Evolutionary conservation across 345 rosid species (phyloP), one percentile per base, ranked within the genome.

Genomic region (Turritis glabra): DNA sequence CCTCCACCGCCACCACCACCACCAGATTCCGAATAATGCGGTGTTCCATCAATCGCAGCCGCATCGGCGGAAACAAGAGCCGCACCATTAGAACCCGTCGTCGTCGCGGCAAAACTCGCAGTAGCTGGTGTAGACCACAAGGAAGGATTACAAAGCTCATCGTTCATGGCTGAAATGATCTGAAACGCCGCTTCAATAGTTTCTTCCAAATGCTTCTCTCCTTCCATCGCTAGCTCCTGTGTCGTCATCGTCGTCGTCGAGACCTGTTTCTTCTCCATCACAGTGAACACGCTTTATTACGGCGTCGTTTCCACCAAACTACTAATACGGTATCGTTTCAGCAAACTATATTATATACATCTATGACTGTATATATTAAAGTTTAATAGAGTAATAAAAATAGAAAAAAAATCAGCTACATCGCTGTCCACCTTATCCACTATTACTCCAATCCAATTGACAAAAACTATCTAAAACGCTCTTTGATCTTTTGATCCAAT

Each of bases 121-220:
- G 80, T 30, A 50, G 87, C 40, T 43, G 85, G 61, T 29, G 90
- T 82, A 54, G 95, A 83, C 99, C 99, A 95, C 29, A 92, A 75
- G 52, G 88, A 58, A 1, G 96, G 91, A 64, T 90, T 92, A 78
- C 98, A 92, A 40, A 96, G 97, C 89, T 92, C 98, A 70, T 92
- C 95, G 79, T 92, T 92, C 93, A 90, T 92, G 74, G 96, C 87
- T 43, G 88, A 82, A 69, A 96, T 87, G 25, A 96, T 89, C 79
- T 84, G 90, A 75, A 81, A 92, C 14, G 96, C 98, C 1, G 98
- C 87, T 77, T 89, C 87, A 25, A 96, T 88, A 13, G 96, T 96
- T 52, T 92, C 93, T 74, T 96, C 92, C 9, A 96, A 82, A 82
- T 90, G 88, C 83, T 83, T 90, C 79, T 89, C 92, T 23, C 98